A percentile compares a stretch with the other conserved stretches of the same genome.
Evolutionary conservation across 1,284 basidiomycete species (phyloP).

Genomic region (Puccinia horiana): DNA sequence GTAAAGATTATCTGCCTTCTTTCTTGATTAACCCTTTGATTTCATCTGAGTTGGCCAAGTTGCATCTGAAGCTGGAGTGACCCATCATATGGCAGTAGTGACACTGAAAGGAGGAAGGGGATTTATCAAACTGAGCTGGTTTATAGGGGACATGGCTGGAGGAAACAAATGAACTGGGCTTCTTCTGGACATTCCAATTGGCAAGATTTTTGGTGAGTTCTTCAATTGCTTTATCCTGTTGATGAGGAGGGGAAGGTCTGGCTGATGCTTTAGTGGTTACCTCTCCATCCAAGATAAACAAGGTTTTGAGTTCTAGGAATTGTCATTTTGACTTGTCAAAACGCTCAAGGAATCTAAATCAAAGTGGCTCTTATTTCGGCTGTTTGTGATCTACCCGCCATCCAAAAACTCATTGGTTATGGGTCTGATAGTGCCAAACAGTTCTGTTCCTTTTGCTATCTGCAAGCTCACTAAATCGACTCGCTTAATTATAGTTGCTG

Average conservation of each 20-base stretch:
- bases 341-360: conserved; percentile 2
- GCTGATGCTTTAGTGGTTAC: too few relatives aligned
- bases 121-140: neutral
- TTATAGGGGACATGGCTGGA: neutral
- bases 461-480: neutral
- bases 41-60: neutral
- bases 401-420: conserved; percentile 43
- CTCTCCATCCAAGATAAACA: too few relatives aligned
- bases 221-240: too few relatives aligned
- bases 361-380: conserved; percentile 32
- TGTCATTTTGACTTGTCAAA: neutral
- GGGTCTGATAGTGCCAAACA: conserved; percentile 31
- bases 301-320: conserved; percentile 15
- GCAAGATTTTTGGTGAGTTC: neutral
- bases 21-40: neutral
- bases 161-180: neutral
- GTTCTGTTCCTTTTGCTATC: conserved; percentile 46
- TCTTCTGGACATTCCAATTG: neutral
- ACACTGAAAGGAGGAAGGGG: neutral
- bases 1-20: neutral
- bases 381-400: conserved; percentile 32
- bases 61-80: neutral
- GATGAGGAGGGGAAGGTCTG: too few relatives aligned
- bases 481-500: neutral
- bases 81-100: neutral